Conservation (phyloP, 371 early-diverging fungal genomes). For the Smittium culicis region DNA sequence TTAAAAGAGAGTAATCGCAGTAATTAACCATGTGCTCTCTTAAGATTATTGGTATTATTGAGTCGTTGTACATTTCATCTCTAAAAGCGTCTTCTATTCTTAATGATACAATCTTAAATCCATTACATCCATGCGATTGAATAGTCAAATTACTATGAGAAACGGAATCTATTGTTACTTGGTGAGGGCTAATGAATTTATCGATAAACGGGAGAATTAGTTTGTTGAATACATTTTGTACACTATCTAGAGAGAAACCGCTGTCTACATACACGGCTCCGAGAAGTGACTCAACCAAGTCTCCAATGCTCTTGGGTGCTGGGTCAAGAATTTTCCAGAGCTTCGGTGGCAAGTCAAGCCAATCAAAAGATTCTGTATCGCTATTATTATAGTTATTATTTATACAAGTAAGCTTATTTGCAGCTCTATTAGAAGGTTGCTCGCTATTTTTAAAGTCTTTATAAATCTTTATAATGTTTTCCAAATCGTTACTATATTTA, state of each 20-base stretch:
- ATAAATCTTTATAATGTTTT: neutral
- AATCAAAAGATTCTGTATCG: neutral
- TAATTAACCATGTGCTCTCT: no score
- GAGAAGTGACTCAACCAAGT: slow-evolving; percentile 72
- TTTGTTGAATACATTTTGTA: slow-evolving; percentile 31
- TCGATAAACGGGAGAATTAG: slow-evolving; percentile 27
- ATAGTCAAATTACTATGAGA: slow-evolving; percentile 23
- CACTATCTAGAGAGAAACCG: slow-evolving; percentile 44
- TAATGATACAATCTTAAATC: no score
- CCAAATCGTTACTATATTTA: no score
- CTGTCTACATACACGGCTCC: slow-evolving; percentile 84
- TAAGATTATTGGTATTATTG: no score
- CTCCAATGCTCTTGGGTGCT: slow-evolving; percentile 75
- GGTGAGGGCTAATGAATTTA: slow-evolving; percentile 29
- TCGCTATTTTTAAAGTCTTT: neutral
- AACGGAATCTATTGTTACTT: slow-evolving; percentile 27
- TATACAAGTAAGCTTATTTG: neutral
- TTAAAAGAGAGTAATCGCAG: no score
- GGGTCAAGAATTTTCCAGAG: slow-evolving; percentile 55
- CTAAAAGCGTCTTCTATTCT: no score
- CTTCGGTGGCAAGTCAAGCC: slow-evolving; percentile 33
- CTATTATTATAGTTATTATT: neutral
- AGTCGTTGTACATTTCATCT: no score
- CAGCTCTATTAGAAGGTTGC: neutral
- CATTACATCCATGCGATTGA: slow-evolving; percentile 31